These are phyloP conservation scores for Carex pumila DNA, from an alignment of 176 grass and related monocot species.

Conservation along the genomic window DNA sequence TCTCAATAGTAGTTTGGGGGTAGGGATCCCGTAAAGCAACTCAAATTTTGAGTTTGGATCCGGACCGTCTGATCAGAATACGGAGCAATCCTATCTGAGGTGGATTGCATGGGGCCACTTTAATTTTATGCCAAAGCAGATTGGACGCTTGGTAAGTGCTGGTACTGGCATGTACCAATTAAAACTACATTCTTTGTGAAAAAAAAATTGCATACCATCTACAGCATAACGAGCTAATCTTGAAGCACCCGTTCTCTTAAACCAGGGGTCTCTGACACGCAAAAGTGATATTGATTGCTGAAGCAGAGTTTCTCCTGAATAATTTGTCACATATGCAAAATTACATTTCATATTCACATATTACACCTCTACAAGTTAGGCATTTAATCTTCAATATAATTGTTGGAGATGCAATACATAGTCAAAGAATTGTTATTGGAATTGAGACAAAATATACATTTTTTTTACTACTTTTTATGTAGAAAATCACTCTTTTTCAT, in stretches of 20 bases:
- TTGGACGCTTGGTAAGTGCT: not conserved
- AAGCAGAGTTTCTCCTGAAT: slow-evolving; percentile 83
- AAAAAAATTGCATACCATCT: slow-evolving; percentile 52
- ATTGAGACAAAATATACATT: no score
- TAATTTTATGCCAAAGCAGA: no score
- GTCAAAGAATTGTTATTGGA: not conserved
- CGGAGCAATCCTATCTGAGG: no score
- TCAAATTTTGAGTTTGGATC: no score
- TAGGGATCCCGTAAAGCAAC: no score
- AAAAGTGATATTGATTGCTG: slow-evolving; percentile 85
- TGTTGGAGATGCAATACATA: not conserved
- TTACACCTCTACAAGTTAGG: not conserved
- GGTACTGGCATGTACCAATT: slow-evolving; percentile 7
- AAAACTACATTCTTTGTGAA: slow-evolving; percentile 3
- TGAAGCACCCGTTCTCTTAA: slow-evolving; percentile 88
- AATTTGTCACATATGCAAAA: slow-evolving; percentile 19
- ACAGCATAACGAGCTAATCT: slow-evolving; percentile 74
- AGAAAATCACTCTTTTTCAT: no score
- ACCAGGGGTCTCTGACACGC: slow-evolving; percentile 84
- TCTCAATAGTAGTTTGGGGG: no score
- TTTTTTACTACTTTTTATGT: no score
- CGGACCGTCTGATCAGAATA: no score
- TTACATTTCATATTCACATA: not conserved
- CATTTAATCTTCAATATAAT: not conserved
- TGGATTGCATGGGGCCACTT: no score